A percentile compares a stretch with the other conserved stretches of the same genome.
These are phyloP conservation scores for Notholithocarpus densiflorus DNA, from an alignment of 306 rosid species.

Conservation along the genomic window DNA sequence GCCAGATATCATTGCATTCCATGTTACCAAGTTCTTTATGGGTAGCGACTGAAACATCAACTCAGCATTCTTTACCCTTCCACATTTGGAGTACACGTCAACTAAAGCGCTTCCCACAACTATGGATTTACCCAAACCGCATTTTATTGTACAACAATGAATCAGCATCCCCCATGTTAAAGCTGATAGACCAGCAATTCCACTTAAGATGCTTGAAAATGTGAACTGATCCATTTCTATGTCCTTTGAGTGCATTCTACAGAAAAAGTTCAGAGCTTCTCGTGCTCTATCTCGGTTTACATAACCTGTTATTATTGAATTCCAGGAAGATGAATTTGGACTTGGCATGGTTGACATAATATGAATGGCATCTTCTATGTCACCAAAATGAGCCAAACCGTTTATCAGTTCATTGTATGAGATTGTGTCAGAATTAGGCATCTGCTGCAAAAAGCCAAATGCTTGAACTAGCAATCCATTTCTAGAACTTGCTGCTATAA, in stretches of 20 bases:
- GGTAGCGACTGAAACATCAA: constrained; percentile 45
- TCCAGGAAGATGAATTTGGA: constrained; percentile 75
- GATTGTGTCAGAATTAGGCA: constrained; percentile 55
- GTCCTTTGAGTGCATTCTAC: constrained; percentile 49
- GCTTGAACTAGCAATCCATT: constrained; percentile 51
- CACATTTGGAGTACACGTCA: constrained; percentile 82
- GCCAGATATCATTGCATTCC: constrained; percentile 71
- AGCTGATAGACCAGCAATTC: constrained; percentile 57
- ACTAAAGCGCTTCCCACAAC: constrained; percentile 67
- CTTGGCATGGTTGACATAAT: constrained; percentile 48
- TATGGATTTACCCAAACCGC: constrained; percentile 43
- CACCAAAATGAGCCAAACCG: constrained; percentile 58
- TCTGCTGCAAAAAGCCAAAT: constrained; percentile 35
- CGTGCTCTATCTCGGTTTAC: constrained; percentile 52
- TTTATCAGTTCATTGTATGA: constrained; percentile 64
- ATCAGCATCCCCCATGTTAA: constrained; percentile 59
- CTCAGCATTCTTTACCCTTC: constrained; percentile 45
- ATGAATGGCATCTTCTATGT: constrained; percentile 46
- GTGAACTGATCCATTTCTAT: constrained; percentile 59
- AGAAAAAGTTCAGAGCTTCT: constrained; percentile 52
- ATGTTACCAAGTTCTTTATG: constrained; percentile 52
- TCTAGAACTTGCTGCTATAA: constrained; percentile 54
- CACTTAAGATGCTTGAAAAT: constrained; percentile 60
- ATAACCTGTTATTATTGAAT: constrained; percentile 60
- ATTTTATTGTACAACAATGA: constrained; percentile 55